A percentile compares a stretch with the other conserved stretches of the same genome.
Evolutionary conservation across 768 basidiomycete species (phyloP).

Genomic region (Ramaria sp.): DNA sequence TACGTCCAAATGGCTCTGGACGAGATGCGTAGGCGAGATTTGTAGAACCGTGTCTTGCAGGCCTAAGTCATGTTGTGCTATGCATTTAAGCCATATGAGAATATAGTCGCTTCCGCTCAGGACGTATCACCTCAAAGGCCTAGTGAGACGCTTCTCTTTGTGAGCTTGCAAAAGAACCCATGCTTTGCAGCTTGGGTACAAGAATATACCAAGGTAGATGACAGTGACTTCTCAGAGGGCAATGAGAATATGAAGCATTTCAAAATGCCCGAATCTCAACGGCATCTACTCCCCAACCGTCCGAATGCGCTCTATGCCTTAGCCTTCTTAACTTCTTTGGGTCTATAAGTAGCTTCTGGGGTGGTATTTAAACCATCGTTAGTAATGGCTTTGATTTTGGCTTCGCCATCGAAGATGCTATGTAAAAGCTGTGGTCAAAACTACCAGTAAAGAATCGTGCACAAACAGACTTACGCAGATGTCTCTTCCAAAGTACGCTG

Average conservation of each 20-base stretch:
- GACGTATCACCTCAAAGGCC: too few species aligned
- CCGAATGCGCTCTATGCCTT: too few species aligned
- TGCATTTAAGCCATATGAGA: not conserved
- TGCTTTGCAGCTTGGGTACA: too few species aligned
- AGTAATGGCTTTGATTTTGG: constrained; percentile 13
- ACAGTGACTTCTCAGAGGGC: too few species aligned
- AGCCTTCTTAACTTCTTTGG: not conserved
- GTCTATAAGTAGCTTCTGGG: not conserved
- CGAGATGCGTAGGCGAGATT: not conserved
- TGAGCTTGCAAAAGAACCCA: too few species aligned
- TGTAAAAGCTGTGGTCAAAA: not conserved
- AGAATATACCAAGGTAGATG: too few species aligned
- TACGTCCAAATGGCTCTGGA: not conserved
- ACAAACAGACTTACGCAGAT: constrained; percentile 16
- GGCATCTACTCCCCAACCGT: too few species aligned
- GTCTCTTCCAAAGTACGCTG: constrained; percentile 25
- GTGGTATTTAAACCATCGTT: not conserved
- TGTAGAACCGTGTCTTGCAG: not conserved
- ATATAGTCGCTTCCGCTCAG: too few species aligned
- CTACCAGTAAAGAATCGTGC: not conserved
- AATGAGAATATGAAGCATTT: too few species aligned
- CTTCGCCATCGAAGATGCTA: constrained; percentile 24
- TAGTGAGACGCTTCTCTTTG: too few species aligned
- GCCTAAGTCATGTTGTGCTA: not conserved
- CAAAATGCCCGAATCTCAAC: too few species aligned